Evolutionary conservation across 106 monocot genomes (phyloP), one percentile per base, ranked within the genome.

Genomic region (Dactylorhiza incarnata): DNA sequence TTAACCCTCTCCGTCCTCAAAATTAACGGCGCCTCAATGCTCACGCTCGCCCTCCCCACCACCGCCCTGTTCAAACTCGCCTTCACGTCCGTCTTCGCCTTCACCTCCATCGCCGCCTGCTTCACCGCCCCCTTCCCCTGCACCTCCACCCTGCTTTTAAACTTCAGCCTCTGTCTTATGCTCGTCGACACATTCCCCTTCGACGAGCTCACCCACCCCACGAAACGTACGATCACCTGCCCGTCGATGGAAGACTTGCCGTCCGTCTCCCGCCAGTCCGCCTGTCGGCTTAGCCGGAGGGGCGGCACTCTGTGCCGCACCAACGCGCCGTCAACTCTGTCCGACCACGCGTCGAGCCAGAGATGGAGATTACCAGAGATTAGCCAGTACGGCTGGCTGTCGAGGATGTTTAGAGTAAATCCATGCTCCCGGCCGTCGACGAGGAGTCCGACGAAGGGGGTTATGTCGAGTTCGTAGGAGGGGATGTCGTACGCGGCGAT

Each of bases 391-490:
- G 84, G 74, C 48, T 74, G 72, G 74, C 75, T 51, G 23, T 85
- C 82, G 2, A 45, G 48, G 7, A 88, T 76, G 9, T 73, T 74
- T 19, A 88, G 74, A 44, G 81, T 70, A 26, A 85, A 77, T 10
- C 46, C 68, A 50, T 86, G 85, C n/a, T 49, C 58, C 63, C 66
- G 49, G 8, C 83, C 85, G 45, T 88, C 76, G 16, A 83, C 10
- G 65, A 84, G 74, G 77, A 85, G 25, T 71, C 79, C 77, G 75
- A 88, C 83, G 78, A 88, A 73, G 16, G 90, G 85, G 3, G 90
- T 90, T 51, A 90, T 76, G 44, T 90, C 90, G 59, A 90, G 69
- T 29, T 87, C 82, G 72, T 90, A 90, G 0, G 87, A 82, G 13
- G 90, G 90, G 9, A 82, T 73, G 73, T 85, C 77, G 53, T 83